Evolutionary conservation across 805 yeast species (phyloP).

Genomic region (Yamadazyma phyllophila): DNA sequence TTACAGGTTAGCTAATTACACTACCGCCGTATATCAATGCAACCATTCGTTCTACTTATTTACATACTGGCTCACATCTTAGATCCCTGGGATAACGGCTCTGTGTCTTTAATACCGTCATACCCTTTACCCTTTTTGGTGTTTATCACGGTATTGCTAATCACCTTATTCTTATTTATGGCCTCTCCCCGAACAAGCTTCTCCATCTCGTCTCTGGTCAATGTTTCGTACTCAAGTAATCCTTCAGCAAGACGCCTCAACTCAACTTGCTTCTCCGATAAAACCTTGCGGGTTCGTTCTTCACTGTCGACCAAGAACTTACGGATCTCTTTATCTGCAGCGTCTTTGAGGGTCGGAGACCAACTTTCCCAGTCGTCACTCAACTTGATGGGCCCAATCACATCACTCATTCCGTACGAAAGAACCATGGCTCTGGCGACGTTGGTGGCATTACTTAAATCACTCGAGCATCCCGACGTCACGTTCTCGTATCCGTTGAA

Average conservation of each 20-base stretch:
- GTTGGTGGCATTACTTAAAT: slow-evolving; percentile 82
- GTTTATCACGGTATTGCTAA: slow-evolving; percentile 67
- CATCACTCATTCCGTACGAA: slow-evolving; percentile 92
- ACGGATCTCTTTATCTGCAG: slow-evolving; percentile 92
- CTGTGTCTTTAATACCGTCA: slow-evolving; percentile 6
- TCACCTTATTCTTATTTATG: slow-evolving; percentile 62
- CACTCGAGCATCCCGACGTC: slow-evolving; percentile 93
- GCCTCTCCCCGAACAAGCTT: slow-evolving; percentile 78
- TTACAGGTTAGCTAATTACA: too few relatives aligned
- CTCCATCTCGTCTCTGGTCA: slow-evolving; percentile 88
- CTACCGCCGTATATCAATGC: too few relatives aligned
- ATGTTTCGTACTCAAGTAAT: slow-evolving; percentile 89
- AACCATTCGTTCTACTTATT: background rate
- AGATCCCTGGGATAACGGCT: slow-evolving; percentile 1
- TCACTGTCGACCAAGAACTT: slow-evolving; percentile 72
- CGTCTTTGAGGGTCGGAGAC: slow-evolving; percentile 84
- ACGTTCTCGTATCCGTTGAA: slow-evolving; percentile 89
- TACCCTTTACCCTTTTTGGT: slow-evolving; percentile 7
- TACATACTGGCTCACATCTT: slow-evolving; percentile 1
- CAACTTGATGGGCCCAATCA: slow-evolving; percentile 87
- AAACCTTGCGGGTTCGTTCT: slow-evolving; percentile 68
- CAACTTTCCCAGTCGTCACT: slow-evolving; percentile 93
- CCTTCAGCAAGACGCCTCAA: slow-evolving; percentile 89
- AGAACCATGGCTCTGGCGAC: slow-evolving; percentile 98
- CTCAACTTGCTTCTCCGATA: slow-evolving; percentile 62